Evolutionary conservation across 2,329 filamentous ascomycete species (phyloP).

Genomic region (Sporothrix humicola): DNA sequence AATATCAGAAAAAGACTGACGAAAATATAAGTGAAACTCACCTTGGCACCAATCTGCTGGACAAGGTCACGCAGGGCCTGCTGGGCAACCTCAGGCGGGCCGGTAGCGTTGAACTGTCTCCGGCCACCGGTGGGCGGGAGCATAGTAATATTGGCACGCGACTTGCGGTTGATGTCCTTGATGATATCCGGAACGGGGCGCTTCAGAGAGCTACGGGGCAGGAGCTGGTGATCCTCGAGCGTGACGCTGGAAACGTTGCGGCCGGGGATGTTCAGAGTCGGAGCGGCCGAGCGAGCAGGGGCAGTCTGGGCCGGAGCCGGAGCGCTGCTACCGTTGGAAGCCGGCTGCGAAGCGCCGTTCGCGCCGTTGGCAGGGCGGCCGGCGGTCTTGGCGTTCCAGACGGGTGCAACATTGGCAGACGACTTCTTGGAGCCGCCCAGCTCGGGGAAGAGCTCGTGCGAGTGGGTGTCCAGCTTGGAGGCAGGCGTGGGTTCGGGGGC

Average conservation of each 20-base stretch:
- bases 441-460: conserved; percentile 92
- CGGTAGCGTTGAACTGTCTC: conserved; percentile 82
- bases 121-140: conserved; percentile 72
- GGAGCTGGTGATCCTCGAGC: conserved; percentile 76
- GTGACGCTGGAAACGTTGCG: conserved; percentile 78
- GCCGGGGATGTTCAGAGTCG: conserved; percentile 77
- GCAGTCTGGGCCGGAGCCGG: conserved; percentile 43
- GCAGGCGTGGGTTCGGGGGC: conserved; percentile 53
- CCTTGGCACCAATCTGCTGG: conserved; percentile 84
- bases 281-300: conserved; percentile 43
- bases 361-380: conserved; percentile 44
- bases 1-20: no score
- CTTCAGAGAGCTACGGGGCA: conserved; percentile 77
- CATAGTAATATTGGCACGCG: conserved; percentile 83
- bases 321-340: conserved; percentile 47
- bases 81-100: conserved; percentile 81
- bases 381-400: conserved; percentile 77
- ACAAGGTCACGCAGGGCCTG: conserved; percentile 89
- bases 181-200: conserved; percentile 84
- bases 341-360: conserved; percentile 50
- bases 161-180: conserved; percentile 90
- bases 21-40: conserved; percentile 44
- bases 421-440: conserved; percentile 75
- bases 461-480: conserved; percentile 75
- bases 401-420: conserved; percentile 66